Base-by-base conservation (phyloP, 345 rosid genomes). In the Eucalyptus marginata region DNA sequence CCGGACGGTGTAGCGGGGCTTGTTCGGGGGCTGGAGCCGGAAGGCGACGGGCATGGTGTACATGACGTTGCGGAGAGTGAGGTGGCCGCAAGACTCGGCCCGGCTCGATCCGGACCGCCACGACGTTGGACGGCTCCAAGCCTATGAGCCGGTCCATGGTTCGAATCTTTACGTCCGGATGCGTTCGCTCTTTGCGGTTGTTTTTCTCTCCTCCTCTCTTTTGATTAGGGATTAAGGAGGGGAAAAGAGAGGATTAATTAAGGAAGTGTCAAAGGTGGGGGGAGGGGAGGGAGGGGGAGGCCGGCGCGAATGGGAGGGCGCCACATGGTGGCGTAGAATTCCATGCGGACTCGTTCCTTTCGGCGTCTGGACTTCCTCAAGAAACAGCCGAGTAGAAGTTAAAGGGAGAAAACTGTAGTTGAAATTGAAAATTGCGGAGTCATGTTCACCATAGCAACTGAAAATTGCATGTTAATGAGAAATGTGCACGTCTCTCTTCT, bases 1-100 rank as follows among this genome's bases (percentile, higher is more conserved):
- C 89, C 91, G 94, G 31, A 93, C 88, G 1, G 93, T 88, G 90
- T 94, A 94, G 11, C 94, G 91, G 4, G 86, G n/a, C 88, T 90
- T 94, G 94, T 92, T 95, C 76, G 90, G 16, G 7, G 95, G 91
- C 43, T 94, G 97, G 33, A 95, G 90, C 87, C 95, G 89, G 88
- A 95, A 94, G 1, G 95, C 96, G 10, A 95, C 95, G 7, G 96
- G 97, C 96, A 94, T 95, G 51, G 97, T 95, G 91, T 93, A 89
- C 96, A 92, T 95, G 51, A 94, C 96, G 59, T 91, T 95, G 46
- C 95, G 94, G 11, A 95, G 93, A 22, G 93, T 92, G 17, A 95
- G 91, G 90, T 90, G 93, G 1, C 96, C 96, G 22, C 29, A 89
- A 88, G 94, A 94, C 88, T 91, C 91, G 93, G 18, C 94, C 96